Base-by-base conservation (phyloP, 2,329 filamentous ascomycete species). In the Alternaria angustiovoidea region DNA sequence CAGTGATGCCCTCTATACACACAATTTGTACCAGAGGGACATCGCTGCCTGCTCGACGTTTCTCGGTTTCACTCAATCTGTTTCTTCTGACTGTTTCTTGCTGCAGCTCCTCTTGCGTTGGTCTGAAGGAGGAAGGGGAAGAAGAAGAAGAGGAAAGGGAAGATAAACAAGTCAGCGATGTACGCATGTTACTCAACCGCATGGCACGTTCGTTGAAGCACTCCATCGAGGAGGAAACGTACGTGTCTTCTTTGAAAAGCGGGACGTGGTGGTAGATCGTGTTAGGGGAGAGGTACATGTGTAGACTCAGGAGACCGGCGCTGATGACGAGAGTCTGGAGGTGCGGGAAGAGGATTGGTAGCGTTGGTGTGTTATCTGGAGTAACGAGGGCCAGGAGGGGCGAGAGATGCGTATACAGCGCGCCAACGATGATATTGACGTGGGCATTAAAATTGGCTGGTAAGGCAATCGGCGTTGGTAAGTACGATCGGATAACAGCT, bases 211-310 rank as follows among this genome's bases (percentile, higher is more conserved):
- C 2, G 62, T 77, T 76, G 61, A 70, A 62, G n/a, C 62, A 69
- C 5, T 72, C 59, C 69, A 72, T 71, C 24, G 58, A 18, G 0
- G 44, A 8, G 4, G 16, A 7, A 4, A 22, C 43, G 54, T 65
- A 76, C 16, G 9, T 46, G 16, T 71, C 65, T 63, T 76, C 73
- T 54, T 76, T 75, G 64, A 68, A 66, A 0, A 65, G 36, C 14
- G 71, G 72, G 1, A 51, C 42, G 55, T 73, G 62, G 66, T 70
- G 57, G 65, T 78, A 78, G 3, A 65, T 66, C 3, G 74, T 77
- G 57, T 70, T 63, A 0, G 61, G 43, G 44, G 74, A 69, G 6
- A 67, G 30, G 22, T 63, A 68, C 72, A 77, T 75, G 36, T 59
- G 46, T 0, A 77, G 62, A 42, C 58, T 62, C 11, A 76, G 61